Base-by-base conservation (phyloP, 2,329 filamentous ascomycete species). In the Alternaria hordeiaustralica region DNA sequence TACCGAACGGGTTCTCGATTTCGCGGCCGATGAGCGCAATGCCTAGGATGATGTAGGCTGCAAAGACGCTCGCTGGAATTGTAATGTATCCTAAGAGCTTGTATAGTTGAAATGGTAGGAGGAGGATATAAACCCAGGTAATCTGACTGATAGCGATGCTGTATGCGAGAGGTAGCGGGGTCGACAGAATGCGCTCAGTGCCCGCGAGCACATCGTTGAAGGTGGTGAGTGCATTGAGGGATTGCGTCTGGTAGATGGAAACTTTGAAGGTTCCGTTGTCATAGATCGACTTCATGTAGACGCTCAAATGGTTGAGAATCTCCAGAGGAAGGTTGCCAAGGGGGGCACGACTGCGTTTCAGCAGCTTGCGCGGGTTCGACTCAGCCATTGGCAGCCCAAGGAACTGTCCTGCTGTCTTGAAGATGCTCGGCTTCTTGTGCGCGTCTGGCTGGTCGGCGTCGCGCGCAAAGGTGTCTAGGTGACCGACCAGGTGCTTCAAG, bases 1-100 rank as follows among this genome's bases (percentile, higher is more conserved):
- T 85, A 61, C 92, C 92, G 78, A 96, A 96, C 6, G 92, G 92
- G 74, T 96, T 93, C 79, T 96, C 92, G 67, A 96, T 91, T 80
- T 96, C 92, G 66, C 88, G 88, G 43, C 92, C 92, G 72, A 95
- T 95, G 66, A 87, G 84, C 5, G 88, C 86, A 49, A 96, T 88
- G 23, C 91, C 92, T 63, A 96, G 87, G 76, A 96, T 95, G 70
- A 96, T 95, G 79, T 95, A 95, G 4, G 91, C 89, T 3, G 90
- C 90, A 41, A 79, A 75, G 15, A 94, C 82, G 47, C 89, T 90
- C 33, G 89, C 92, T 0, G 92, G 92, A 67, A 96, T 94, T 12
- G 92, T 90, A 65, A 93, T 85, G 89, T 90, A 96, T 2, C 80
- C 71, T 0, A 96, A 85, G 2, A 79, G 76, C 0, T 78, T 76